Conservation (phyloP, 192 early-diverging fungal species). For the Coemansia sp. region DNA sequence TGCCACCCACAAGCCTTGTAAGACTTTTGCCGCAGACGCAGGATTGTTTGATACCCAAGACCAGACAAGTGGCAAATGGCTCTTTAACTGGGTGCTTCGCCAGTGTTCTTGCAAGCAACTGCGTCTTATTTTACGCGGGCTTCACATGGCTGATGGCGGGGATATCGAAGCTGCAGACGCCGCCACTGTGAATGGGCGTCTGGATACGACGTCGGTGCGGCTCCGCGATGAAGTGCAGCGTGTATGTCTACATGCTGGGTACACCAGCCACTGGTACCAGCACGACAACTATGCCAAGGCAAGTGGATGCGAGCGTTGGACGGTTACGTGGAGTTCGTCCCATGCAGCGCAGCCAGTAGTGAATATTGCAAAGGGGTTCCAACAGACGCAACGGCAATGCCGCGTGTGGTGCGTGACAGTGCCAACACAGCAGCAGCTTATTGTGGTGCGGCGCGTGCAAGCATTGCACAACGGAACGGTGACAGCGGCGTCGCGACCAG, state of each 20-base stretch:
- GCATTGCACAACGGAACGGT: conserved; percentile 10
- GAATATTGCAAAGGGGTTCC: conserved; percentile 12
- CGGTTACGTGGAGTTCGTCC: conserved; percentile 9
- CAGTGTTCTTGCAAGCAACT: conserved; percentile 10
- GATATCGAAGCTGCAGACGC: conserved; percentile 1
- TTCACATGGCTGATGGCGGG: conserved; percentile 10
- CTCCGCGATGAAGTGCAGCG: conserved; percentile 33
- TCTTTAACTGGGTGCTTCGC: conserved; percentile 14
- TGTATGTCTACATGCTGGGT: conserved; percentile 28
- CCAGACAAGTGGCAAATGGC: neutral
- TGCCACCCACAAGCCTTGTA: neutral
- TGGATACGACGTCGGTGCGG: neutral
- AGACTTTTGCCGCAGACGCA: neutral
- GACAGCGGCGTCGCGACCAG: conserved; percentile 37
- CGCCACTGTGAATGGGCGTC: neutral
- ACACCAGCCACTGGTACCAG: conserved; percentile 15
- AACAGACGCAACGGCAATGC: conserved; percentile 11
- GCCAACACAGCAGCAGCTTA: conserved; percentile 34
- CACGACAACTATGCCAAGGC: neutral
- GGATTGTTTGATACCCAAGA: neutral
- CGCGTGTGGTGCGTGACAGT: conserved; percentile 44
- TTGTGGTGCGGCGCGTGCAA: conserved; percentile 32
- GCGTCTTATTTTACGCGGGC: conserved; percentile 9
- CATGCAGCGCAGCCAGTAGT: conserved; percentile 18
- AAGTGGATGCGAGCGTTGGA: conserved; percentile 8